Base-by-base conservation (phyloP, 192 early-diverging fungal species). In the Coemansia sp. region DNA sequence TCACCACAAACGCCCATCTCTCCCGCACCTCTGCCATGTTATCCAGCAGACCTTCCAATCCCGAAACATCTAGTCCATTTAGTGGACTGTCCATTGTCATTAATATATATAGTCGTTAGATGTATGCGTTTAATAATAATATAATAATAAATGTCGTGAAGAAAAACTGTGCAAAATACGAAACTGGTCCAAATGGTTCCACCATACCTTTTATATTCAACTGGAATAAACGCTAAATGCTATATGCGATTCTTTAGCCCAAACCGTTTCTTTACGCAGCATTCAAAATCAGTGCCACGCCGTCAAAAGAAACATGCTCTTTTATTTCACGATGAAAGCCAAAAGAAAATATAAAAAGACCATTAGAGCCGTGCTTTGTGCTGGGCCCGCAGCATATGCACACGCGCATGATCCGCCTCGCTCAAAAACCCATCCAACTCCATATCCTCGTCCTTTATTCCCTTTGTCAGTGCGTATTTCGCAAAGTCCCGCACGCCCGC, bases 401-500 rank as follows among this genome's bases (percentile, higher is more conserved):
- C 69, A 50, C 68, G 66, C 59, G 71, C 64, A 41, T 74, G 65
- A 52, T 75, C 58, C 48, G 62, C 66, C 3, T 84, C 72, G 43
- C 84, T 74, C 47, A 90, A 56, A 70, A 88, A 90, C 26, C 84
- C 80, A 68, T 91, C 92, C 3, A 79, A 79, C 5, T 61, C 66
- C 57, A 92, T 79, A 32, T 91, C 82, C 16, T 75, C 77, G 8
- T 73, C 74, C 12, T 62, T 57, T 10, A 75, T 71, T 6, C 85
- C 86, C 10, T 86, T 82, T 3, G 81, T 82, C 37, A 79, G 69
- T 50, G 82, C 74, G 79, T 92, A 94, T 56, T 84, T 68, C 24
- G 82, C 83, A 80, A 94, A 86, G 65, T 93, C 79, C 0, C 81
- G 85, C 48, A 89, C 84, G 41, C 92, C 91, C 22, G 83, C 70